Evolutionary conservation across 176 grass and related monocot genomes (phyloP).

Genomic region (Rhynchospora pubera): DNA sequence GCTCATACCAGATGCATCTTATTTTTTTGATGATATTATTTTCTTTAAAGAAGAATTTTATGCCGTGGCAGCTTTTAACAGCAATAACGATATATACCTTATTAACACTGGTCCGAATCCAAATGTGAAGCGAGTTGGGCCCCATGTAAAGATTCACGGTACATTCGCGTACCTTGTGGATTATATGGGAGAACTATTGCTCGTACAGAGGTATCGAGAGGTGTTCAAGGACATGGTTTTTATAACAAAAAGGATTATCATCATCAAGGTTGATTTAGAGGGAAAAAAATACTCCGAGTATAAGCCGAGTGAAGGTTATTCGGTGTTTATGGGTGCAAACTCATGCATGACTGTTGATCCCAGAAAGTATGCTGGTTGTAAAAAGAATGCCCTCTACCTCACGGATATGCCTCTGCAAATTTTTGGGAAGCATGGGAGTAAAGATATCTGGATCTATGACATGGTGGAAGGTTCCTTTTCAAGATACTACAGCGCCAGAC

Average conservation of each 20-base stretch:
- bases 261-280: neutral
- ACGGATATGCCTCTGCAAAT: neutral
- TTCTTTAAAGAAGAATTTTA: conserved; percentile 1
- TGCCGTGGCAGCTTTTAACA: neutral
- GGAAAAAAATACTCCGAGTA: neutral
- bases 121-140: neutral
- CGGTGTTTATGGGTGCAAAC: neutral
- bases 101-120: neutral
- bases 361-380: neutral
- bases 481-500: neutral
- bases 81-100: neutral
- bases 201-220: neutral
- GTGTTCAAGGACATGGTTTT: neutral
- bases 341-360: neutral
- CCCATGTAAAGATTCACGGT: neutral
- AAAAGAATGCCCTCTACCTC: neutral
- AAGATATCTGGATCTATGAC: neutral
- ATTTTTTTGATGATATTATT: neutral
- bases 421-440: neutral
- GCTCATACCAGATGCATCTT: neutral
- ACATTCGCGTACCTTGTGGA: neutral
- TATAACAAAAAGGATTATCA: neutral
- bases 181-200: neutral
- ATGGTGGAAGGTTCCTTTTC: neutral
- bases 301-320: neutral